Base-by-base conservation (phyloP, 768 basidiomycete species). In the Coprinopsis cinerea region DNA sequence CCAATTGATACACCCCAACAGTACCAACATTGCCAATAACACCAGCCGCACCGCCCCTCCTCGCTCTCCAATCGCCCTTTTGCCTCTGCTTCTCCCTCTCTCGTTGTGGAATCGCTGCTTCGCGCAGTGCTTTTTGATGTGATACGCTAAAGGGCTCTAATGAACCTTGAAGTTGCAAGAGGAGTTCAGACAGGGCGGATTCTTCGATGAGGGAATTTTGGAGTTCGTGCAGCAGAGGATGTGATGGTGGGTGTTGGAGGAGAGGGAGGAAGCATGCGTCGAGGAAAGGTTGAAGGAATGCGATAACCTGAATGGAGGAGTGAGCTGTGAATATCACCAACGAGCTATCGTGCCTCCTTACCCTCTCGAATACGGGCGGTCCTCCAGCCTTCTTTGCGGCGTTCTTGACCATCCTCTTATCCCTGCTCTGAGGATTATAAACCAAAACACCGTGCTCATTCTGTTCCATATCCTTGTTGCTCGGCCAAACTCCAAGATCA, bases 221-320 rank as follows among this genome's bases (percentile, higher is more conserved):
- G 26, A 88, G 64, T 7, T 60, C 64, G 23, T 67, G 72, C 18
- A 92, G 68, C 22, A 81, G 55, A 20, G 59, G 56, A 56, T 87
- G 79, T 3, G 83, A 73, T 0, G 82, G 80, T 13, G 74, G 63
- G 58, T 88, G 73, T 52, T 84, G 80, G 11, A 91, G 69, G 18
- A 92, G 70, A 0, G 73, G 65, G 40, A 90, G 71, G 61, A 87
- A 88, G 11, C 78, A 82, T 0, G 87, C 75, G 62, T 92, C 89
- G 23, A 92, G 71, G 48, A 89, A 61, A 4, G 72, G 68, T 64
- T 85, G 82, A 6, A 85, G 59, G 67, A 90, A 85, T 0, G 62
- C 54, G 20, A 83, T 62, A 46, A 82, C 66, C 84, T 88, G 15
- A 23, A 14, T 24, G 22, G 35, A 15, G 43, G 22, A 15, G n/a